These are phyloP conservation scores for Epichloe coenophiala DNA, from an alignment of 2,329 filamentous ascomycete genomes.

Conservation along the genomic window DNA sequence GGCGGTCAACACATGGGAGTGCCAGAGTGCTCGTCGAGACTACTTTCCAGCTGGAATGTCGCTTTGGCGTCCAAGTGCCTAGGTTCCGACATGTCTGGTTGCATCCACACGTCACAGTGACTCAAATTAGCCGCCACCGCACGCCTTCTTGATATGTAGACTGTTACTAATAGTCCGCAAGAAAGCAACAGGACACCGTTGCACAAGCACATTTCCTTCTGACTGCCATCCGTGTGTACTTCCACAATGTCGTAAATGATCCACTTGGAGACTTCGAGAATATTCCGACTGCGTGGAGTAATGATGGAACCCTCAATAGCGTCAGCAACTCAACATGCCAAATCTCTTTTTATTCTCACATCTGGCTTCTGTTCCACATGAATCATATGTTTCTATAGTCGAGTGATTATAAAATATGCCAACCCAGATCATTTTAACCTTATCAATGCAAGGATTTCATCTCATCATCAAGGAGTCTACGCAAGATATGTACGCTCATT, in stretches of 20 bases:
- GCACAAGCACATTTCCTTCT: too few relatives aligned
- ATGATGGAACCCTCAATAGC: not conserved
- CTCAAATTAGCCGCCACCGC: conserved; percentile 1
- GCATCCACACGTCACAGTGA: not conserved
- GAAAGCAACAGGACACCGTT: not conserved
- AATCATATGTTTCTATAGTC: not conserved
- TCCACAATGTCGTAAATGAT: not conserved
- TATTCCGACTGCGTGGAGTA: conserved; percentile 9
- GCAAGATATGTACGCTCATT: too few relatives aligned
- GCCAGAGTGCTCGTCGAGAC: not conserved
- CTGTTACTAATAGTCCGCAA: not conserved
- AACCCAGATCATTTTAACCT: not conserved
- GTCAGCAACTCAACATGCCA: too few relatives aligned
- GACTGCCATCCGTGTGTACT: too few relatives aligned
- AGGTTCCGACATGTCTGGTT: too few relatives aligned
- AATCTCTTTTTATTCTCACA: not conserved
- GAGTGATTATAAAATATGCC: not conserved
- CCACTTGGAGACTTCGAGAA: conserved; percentile 12
- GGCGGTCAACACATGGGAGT: too few relatives aligned
- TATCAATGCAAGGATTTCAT: too few relatives aligned
- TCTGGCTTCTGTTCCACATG: not conserved
- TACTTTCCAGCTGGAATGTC: too few relatives aligned
- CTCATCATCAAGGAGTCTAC: too few relatives aligned
- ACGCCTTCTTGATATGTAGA: not conserved
- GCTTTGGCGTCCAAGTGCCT: too few relatives aligned